A percentile compares a stretch with the other conserved stretches of the same genome.
These are phyloP conservation scores for Moesziomyces sp. DNA, from an alignment of 1,284 basidiomycete genomes.

Conservation along the genomic window DNA sequence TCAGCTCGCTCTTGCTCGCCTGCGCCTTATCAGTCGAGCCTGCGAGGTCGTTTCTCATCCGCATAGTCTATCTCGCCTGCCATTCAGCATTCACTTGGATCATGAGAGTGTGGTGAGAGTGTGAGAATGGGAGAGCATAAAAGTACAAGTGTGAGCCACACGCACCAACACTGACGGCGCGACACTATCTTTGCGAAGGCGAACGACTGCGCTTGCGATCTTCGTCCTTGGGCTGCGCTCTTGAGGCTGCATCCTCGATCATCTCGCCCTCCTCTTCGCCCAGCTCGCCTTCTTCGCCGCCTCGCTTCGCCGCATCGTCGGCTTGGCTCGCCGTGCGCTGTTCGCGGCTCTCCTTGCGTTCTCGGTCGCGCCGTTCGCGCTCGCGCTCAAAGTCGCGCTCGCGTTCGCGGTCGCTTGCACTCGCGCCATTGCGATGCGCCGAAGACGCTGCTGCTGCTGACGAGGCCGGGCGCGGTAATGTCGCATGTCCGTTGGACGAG, in stretches of 20 bases:
- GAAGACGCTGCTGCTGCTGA: conserved; percentile 2
- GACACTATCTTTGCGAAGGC: conserved; percentile 14
- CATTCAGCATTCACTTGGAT: neutral
- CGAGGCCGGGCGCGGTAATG: neutral
- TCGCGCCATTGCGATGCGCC: conserved; percentile 9
- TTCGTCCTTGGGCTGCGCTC: conserved; percentile 30
- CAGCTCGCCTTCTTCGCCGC: conserved; percentile 35
- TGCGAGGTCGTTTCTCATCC: too few species aligned
- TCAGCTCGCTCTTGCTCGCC: too few species aligned
- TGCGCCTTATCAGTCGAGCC: too few species aligned
- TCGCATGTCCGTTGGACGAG: conserved; percentile 9
- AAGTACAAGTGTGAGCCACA: neutral
- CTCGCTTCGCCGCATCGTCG: conserved; percentile 13
- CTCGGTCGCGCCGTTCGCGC: conserved; percentile 43
- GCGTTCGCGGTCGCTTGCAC: conserved; percentile 40
- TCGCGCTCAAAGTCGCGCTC: conserved; percentile 47
- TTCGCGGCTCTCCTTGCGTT: conserved; percentile 46
- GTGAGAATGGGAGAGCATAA: neutral
- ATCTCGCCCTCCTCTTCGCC: conserved; percentile 40
- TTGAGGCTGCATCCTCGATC: conserved; percentile 14
- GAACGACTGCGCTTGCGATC: conserved; percentile 47
- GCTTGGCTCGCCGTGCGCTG: conserved; percentile 23
- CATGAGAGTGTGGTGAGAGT: neutral
- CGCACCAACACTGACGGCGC: neutral
- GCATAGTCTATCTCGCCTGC: too few species aligned